These are phyloP conservation scores for Podospora appendiculata DNA, from an alignment of 495 filamentous ascomycete species.

Conservation along the genomic window DNA sequence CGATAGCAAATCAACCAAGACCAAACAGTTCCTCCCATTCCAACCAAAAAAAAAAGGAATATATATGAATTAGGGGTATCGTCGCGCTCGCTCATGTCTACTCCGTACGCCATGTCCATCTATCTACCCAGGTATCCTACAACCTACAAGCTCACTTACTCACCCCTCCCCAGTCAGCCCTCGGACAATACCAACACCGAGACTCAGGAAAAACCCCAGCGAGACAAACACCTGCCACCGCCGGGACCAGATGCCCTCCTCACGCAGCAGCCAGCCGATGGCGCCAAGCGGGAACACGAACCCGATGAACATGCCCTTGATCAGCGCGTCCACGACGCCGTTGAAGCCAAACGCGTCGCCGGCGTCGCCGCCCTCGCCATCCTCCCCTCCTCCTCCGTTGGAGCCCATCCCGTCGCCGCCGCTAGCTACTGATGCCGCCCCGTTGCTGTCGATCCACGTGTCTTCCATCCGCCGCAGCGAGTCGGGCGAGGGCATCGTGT, in stretches of 20 bases:
- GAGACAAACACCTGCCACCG: conserved; percentile 76
- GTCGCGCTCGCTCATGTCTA: too few species aligned
- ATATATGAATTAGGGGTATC: too few species aligned
- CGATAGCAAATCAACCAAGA: too few species aligned
- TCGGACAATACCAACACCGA: conserved; percentile 34
- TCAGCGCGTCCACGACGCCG: conserved; percentile 64
- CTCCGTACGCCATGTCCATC: too few species aligned
- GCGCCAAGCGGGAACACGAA: conserved; percentile 92
- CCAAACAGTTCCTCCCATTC: too few species aligned
- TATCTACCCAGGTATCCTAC: too few species aligned
- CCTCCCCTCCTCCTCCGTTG: conserved; percentile 19
- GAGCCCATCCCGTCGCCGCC: conserved; percentile 11
- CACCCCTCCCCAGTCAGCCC: conserved; percentile 22
- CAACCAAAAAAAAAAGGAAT: too few species aligned
- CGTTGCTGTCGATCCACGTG: conserved; percentile 78
- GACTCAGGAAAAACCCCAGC: conserved; percentile 58
- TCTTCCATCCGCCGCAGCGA: conserved; percentile 66
- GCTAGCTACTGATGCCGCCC: conserved; percentile 9
- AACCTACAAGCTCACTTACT: too few species aligned
- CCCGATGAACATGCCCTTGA: conserved; percentile 80
- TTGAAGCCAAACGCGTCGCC: conserved; percentile 39
- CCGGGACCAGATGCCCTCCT: conserved; percentile 82
- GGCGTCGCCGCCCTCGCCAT: conserved; percentile 16
- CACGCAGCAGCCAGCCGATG: conserved; percentile 73
- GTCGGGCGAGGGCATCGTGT: conserved; percentile 66